Evolutionary conservation across 2,329 filamentous ascomycete species (phyloP).

Genomic region (Exophiala lecanii-corni): DNA sequence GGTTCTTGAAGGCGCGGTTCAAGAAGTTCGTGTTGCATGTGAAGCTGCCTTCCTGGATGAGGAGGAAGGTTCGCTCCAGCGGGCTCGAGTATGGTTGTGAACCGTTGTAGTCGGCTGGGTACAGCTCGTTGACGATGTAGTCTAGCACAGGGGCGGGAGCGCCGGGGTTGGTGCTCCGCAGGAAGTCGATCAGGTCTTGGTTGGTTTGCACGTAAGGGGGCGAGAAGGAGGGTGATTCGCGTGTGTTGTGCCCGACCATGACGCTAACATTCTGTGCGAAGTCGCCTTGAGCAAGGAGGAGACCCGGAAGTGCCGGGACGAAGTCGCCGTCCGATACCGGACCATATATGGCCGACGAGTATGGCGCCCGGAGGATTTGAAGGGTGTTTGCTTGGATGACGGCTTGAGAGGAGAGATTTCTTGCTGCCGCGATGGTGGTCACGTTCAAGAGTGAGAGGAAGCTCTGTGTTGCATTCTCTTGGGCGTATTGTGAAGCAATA

Average conservation of each 20-base stretch:
- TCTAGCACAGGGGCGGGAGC: constrained; percentile 31
- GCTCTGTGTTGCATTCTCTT: constrained; percentile 37
- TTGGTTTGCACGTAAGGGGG: constrained; percentile 31
- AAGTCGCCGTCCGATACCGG: constrained; percentile 50
- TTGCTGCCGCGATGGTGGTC: constrained; percentile 41
- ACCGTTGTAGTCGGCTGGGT: constrained; percentile 49
- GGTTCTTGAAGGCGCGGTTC: constrained; percentile 45
- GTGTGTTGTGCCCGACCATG: constrained; percentile 42
- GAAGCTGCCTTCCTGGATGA: constrained; percentile 43
- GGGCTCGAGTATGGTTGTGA: constrained; percentile 43
- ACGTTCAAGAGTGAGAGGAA: constrained; percentile 43
- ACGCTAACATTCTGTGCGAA: constrained; percentile 44
- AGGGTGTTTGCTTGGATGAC: constrained; percentile 43
- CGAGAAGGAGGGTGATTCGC: constrained; percentile 41
- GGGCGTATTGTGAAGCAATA: constrained; percentile 30
- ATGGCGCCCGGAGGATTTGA: constrained; percentile 35
- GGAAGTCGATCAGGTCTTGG: constrained; percentile 20
- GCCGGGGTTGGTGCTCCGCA: constrained; percentile 27
- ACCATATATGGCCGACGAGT: constrained; percentile 43
- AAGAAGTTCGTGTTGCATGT: constrained; percentile 53
- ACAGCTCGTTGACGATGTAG: constrained; percentile 46
- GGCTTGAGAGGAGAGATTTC: constrained; percentile 35
- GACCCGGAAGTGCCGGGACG: constrained; percentile 43
- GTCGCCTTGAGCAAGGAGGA: constrained; percentile 37
- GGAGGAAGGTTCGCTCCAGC: constrained; percentile 38